phyloP scores from a whole-genome alignment of 2,329 filamentous ascomycete species.

The Nothophaeocryptopus gaeumannii region DNA sequence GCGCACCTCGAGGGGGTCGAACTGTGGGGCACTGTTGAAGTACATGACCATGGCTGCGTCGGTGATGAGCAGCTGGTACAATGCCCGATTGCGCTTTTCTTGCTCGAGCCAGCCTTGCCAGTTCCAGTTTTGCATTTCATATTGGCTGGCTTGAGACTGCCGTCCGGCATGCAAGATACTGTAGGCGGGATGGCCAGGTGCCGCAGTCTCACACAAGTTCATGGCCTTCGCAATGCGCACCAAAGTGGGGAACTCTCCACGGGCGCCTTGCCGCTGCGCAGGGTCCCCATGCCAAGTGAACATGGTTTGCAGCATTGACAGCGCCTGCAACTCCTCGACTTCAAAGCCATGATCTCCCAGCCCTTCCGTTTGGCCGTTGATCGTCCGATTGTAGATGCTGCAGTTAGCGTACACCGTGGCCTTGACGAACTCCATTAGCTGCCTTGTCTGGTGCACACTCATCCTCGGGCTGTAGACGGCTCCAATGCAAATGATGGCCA shows the following conservation, averaged over 20 bases:
- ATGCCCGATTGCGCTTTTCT: conserved; percentile 63
- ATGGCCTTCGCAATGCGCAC: conserved; percentile 57
- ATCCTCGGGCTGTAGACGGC: conserved; percentile 70
- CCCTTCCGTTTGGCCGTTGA: conserved; percentile 41
- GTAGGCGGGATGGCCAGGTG: conserved; percentile 47
- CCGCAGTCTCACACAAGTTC: conserved; percentile 55
- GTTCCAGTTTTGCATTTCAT: conserved; percentile 56
- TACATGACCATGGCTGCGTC: conserved; percentile 67
- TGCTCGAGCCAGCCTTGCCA: conserved; percentile 69
- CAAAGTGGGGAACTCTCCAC: conserved; percentile 57
- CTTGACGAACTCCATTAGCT: conserved; percentile 64
- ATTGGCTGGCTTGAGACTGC: conserved; percentile 44
- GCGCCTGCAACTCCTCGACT: conserved; percentile 66
- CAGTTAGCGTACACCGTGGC: conserved; percentile 58
- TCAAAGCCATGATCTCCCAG: conserved; percentile 39
- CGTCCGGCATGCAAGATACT: conserved; percentile 62
- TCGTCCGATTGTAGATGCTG: conserved; percentile 47
- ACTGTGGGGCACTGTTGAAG: conserved; percentile 64
- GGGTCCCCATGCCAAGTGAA: conserved; percentile 69
- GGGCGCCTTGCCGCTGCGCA: conserved; percentile 61
- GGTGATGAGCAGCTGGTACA: conserved; percentile 63
- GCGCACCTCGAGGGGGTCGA: conserved; percentile 63
- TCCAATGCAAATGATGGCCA: conserved; percentile 69
- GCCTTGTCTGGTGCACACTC: conserved; percentile 59
- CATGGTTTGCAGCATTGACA: conserved; percentile 60